Percentiles rank a stretch among this genome's conserved stretches.
phyloP scores from a whole-genome alignment of 768 basidiomycete genomes.

The Dioszegia hungarica region DNA sequence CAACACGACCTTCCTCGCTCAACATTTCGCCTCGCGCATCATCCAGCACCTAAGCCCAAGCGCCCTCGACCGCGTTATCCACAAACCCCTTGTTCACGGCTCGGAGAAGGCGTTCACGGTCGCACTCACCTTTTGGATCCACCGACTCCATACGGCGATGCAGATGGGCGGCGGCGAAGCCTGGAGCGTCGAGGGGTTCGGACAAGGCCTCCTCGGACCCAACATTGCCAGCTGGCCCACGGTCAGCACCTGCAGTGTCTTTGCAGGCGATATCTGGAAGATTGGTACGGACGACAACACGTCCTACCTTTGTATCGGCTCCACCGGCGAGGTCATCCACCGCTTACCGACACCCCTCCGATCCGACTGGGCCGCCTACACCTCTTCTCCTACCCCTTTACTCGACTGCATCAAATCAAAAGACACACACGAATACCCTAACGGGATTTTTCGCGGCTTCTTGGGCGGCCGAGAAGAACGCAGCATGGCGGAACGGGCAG shows the following conservation, averaged over 20 bases:
- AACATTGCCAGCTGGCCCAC: slow-evolving; percentile 23
- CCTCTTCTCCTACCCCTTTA: not conserved
- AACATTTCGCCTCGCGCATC: not conserved
- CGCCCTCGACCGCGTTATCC: not conserved
- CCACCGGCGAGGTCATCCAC: slow-evolving; percentile 27
- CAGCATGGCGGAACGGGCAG: slow-evolving; percentile 19
- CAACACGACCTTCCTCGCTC: not conserved
- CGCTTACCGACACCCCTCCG: not conserved
- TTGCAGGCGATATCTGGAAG: slow-evolving; percentile 18
- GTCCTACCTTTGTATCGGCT: not conserved
- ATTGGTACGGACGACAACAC: slow-evolving; percentile 7
- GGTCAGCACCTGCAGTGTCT: slow-evolving; percentile 6
- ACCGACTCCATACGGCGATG: slow-evolving; percentile 16
- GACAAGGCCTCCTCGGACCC: slow-evolving; percentile 13
- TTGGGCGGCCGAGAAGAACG: not conserved
- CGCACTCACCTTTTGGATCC: slow-evolving; percentile 24
- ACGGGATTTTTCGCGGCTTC: slow-evolving; percentile 21
- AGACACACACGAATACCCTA: slow-evolving; percentile 14
- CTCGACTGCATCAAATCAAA: slow-evolving; percentile 19
- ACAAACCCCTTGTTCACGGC: not conserved
- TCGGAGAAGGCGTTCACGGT: not conserved
- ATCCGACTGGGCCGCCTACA: slow-evolving; percentile 1
- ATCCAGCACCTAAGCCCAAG: not conserved
- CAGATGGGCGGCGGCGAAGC: slow-evolving; percentile 19
- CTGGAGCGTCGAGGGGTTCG: slow-evolving; percentile 18